Conservation (phyloP, 352 stramenopile genomes). For the Heterotrichella gracilis region DNA sequence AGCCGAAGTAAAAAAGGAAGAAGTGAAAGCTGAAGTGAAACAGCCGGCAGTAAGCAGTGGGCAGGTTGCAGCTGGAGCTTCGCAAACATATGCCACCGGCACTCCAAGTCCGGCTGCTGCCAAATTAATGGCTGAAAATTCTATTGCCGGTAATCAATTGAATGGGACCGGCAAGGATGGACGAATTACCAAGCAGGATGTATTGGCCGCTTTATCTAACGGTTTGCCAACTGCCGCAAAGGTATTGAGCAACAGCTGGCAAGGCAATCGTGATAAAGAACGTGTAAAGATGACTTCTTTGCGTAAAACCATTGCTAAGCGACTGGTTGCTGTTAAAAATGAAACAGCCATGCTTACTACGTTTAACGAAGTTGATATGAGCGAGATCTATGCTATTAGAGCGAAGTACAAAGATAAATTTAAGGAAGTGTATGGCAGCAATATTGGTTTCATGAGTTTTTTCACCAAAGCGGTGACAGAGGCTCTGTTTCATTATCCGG, state of each 20-base stretch:
- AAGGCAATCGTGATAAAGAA: slow-evolving; percentile 19
- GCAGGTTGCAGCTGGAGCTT: background rate
- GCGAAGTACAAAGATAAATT: slow-evolving; percentile 59
- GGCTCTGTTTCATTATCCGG: slow-evolving; percentile 56
- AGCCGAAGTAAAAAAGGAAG: background rate
- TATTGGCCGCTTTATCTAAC: background rate
- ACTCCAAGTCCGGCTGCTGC: background rate
- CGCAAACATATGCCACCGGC: background rate
- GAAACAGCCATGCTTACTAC: slow-evolving; percentile 85
- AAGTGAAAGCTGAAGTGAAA: background rate
- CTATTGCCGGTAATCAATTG: background rate
- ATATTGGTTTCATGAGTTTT: slow-evolving; percentile 86
- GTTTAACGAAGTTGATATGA: slow-evolving; percentile 91
- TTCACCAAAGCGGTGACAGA: slow-evolving; percentile 78
- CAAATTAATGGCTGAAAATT: background rate
- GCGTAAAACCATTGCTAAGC: slow-evolving; percentile 57
- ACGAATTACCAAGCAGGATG: background rate
- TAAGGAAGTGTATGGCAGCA: slow-evolving; percentile 71
- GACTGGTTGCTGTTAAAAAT: slow-evolving; percentile 89
- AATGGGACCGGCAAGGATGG: background rate
- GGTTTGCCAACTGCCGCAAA: background rate
- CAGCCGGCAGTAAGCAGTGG: too few relatives aligned
- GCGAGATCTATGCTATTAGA: slow-evolving; percentile 59
- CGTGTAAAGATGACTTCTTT: slow-evolving; percentile 89
- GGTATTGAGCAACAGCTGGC: background rate